Percentiles rank a stretch among this genome's conserved stretches.
phyloP scores from a whole-genome alignment of 345 rosid species.

The Passiflora organensis region DNA sequence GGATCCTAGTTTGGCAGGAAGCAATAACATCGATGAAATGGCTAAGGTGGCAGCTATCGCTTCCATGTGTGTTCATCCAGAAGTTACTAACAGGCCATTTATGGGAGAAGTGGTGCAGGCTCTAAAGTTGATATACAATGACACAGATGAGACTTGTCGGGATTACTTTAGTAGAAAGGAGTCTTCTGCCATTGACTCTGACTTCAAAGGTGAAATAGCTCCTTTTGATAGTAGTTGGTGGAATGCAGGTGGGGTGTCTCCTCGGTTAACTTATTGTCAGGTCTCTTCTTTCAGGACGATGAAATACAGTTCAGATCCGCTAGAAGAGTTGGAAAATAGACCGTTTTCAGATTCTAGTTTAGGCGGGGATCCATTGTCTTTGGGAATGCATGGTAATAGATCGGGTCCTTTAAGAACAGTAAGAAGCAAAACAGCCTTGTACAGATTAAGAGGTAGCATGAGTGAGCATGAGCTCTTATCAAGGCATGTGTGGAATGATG shows the following conservation, averaged over 20 bases:
- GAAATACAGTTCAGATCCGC: slow-evolving; percentile 91
- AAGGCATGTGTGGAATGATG: slow-evolving; percentile 33
- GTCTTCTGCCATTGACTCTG: slow-evolving; percentile 74
- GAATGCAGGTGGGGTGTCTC: slow-evolving; percentile 67
- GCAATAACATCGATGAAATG: slow-evolving; percentile 78
- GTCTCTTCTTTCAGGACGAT: slow-evolving; percentile 82
- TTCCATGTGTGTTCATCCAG: slow-evolving; percentile 94
- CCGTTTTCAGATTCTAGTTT: slow-evolving; percentile 61
- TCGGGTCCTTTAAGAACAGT: slow-evolving; percentile 86
- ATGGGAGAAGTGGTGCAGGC: slow-evolving; percentile 99
- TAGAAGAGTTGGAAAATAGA: slow-evolving; percentile 64
- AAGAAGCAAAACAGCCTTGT: slow-evolving; percentile 58
- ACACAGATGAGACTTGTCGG: slow-evolving; percentile 68
- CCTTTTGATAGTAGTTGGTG: slow-evolving; percentile 91
- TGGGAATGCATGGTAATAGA: slow-evolving; percentile 67
- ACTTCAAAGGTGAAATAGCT: slow-evolving; percentile 67
- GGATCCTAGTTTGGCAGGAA: slow-evolving; percentile 75
- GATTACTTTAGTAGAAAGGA: slow-evolving; percentile 82
- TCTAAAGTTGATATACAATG: slow-evolving; percentile 86
- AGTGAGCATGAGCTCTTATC: slow-evolving; percentile 75
- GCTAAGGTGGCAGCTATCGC: slow-evolving; percentile 99
- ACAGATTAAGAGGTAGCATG: slow-evolving; percentile 78
- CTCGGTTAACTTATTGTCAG: slow-evolving; percentile 65
- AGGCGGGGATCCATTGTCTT: slow-evolving; percentile 38
- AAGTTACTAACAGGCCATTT: slow-evolving; percentile 89